These are phyloP conservation scores for Colletotrichum falcatum DNA, from an alignment of 2,329 filamentous ascomycete genomes.

Conservation along the genomic window DNA sequence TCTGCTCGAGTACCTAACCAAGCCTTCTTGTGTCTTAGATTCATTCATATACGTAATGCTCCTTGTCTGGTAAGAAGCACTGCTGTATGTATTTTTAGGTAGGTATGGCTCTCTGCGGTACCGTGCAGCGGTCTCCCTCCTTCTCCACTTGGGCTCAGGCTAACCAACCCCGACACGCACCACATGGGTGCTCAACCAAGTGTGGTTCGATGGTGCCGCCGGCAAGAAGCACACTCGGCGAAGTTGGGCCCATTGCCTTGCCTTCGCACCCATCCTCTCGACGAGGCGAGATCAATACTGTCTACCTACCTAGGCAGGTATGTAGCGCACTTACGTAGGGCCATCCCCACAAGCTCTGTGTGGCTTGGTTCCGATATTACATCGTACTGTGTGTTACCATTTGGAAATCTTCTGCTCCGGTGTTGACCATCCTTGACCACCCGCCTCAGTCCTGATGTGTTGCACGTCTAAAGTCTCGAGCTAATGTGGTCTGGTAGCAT, in stretches of 20 bases:
- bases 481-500: slow-evolving; percentile 20
- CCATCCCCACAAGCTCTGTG: too few relatives aligned
- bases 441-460: neutral
- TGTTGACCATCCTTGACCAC: neutral
- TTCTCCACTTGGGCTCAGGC: neutral
- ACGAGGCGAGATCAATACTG: slow-evolving; percentile 31
- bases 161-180: neutral
- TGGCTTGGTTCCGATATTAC: neutral
- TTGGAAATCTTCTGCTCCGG: neutral
- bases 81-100: too few relatives aligned
- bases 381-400: neutral
- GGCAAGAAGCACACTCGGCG: slow-evolving; percentile 31
- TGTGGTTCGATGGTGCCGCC: slow-evolving; percentile 28
- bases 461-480: neutral
- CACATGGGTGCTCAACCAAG: slow-evolving; percentile 12
- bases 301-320: too few relatives aligned
- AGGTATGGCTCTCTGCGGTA: slow-evolving; percentile 6
- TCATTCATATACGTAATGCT: too few relatives aligned
- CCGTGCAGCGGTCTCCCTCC: too few relatives aligned
- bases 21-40: too few relatives aligned
- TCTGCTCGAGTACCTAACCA: too few relatives aligned
- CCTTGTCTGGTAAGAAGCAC: too few relatives aligned
- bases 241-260: slow-evolving; percentile 33
- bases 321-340: too few relatives aligned
- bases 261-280: slow-evolving; percentile 35